phyloP scores from a whole-genome alignment of 164 flowering plant species.

The Vitis cinerea region DNA sequence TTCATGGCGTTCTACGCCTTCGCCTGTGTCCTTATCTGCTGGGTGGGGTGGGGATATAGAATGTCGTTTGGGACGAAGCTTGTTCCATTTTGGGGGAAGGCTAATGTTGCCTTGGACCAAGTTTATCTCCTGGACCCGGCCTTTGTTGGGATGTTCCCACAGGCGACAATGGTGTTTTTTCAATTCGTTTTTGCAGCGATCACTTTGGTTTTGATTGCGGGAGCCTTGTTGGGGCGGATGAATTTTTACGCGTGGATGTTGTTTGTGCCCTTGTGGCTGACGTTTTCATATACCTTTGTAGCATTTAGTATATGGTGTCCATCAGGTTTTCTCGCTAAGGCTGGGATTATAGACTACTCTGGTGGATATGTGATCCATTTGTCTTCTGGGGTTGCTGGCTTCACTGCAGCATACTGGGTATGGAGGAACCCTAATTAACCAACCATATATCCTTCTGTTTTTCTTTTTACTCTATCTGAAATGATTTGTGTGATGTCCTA shows the following conservation, averaged over 20 bases:
- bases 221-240: slow-evolving; percentile 36
- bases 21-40: slow-evolving; percentile 36
- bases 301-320: slow-evolving; percentile 38
- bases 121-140: slow-evolving; percentile 13
- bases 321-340: slow-evolving; percentile 18
- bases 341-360: slow-evolving; percentile 30
- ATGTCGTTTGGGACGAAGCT: slow-evolving; percentile 31
- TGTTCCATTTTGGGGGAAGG: slow-evolving; percentile 28
- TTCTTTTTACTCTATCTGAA: no score
- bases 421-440: neutral
- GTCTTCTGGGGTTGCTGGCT: slow-evolving; percentile 39
- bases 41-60: slow-evolving; percentile 41
- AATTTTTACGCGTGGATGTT: slow-evolving; percentile 40
- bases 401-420: slow-evolving; percentile 41
- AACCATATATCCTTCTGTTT: no score
- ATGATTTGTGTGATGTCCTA: neutral
- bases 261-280: slow-evolving; percentile 38
- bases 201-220: slow-evolving; percentile 36
- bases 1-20: slow-evolving; percentile 44
- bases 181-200: slow-evolving; percentile 47
- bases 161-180: slow-evolving; percentile 40
- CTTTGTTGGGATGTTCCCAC: slow-evolving; percentile 27
- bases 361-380: slow-evolving; percentile 34
- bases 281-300: slow-evolving; percentile 31
- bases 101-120: slow-evolving; percentile 16